phyloP scores from a whole-genome alignment of 768 basidiomycete genomes.

The Rhodosporidiobolus sp. region DNA sequence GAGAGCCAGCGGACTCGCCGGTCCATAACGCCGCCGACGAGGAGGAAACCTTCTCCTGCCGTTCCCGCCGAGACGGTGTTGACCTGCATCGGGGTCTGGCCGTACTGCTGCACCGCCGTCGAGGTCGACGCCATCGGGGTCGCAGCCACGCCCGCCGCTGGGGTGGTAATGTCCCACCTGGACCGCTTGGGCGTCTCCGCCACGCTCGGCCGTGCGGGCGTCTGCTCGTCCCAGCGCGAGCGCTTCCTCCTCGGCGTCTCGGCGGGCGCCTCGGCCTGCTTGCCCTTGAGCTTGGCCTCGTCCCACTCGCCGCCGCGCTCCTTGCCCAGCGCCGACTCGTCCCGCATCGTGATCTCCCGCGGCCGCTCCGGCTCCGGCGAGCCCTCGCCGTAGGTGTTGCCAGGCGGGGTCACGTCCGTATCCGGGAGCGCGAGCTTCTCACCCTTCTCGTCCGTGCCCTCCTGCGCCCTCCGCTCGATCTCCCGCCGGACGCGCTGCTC shows the following conservation, averaged over 20 bases:
- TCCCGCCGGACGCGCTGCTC: constrained; percentile 74
- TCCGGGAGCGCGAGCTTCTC: constrained; percentile 69
- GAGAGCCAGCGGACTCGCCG: constrained; percentile 93
- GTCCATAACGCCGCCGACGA: constrained; percentile 65
- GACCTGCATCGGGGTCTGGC: constrained; percentile 50
- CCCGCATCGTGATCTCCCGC: constrained; percentile 57
- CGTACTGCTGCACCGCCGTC: constrained; percentile 23
- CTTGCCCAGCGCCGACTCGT: constrained; percentile 64
- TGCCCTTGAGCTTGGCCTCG: constrained; percentile 53
- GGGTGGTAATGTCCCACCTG: constrained; percentile 95
- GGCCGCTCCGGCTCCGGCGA: constrained; percentile 7
- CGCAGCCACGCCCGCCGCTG: constrained; percentile 58
- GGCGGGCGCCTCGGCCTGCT: constrained; percentile 58
- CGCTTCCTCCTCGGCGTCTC: constrained; percentile 84
- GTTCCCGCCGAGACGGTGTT: constrained; percentile 35
- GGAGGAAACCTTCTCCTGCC: constrained; percentile 41
- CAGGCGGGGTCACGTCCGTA: constrained; percentile 66
- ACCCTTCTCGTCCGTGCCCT: constrained; percentile 54
- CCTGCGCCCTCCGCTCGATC: constrained; percentile 83
- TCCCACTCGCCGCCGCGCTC: constrained; percentile 61
- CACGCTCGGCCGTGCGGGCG: constrained; percentile 62
- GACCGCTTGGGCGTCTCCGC: constrained; percentile 78
- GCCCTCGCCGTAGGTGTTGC: constrained; percentile 74
- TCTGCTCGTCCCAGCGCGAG: constrained; percentile 86
- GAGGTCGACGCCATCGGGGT: constrained; percentile 49